These are phyloP conservation scores for Trichoderma hamatum DNA, from an alignment of 2,329 filamentous ascomycete species.

Conservation along the genomic window DNA sequence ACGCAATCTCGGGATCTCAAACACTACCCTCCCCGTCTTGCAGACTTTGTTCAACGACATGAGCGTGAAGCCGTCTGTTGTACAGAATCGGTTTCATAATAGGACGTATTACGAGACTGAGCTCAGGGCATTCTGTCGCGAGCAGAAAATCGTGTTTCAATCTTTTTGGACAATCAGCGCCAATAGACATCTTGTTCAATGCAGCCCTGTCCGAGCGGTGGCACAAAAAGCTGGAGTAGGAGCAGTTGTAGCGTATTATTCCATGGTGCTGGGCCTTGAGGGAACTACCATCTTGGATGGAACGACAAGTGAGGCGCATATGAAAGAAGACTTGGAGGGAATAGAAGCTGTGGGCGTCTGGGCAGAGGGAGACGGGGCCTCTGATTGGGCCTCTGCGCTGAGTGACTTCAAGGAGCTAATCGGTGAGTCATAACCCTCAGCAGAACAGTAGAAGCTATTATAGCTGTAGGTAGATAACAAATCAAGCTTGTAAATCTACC, in stretches of 20 bases:
- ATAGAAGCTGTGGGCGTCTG: conserved; percentile 45
- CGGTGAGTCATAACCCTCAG: conserved; percentile 29
- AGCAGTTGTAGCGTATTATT: conserved; percentile 49
- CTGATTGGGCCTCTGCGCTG: conserved; percentile 54
- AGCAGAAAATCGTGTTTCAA: conserved; percentile 51
- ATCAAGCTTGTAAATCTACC: not conserved
- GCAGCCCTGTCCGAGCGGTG: conserved; percentile 53
- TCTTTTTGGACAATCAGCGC: conserved; percentile 58
- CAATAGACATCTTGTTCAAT: conserved; percentile 46
- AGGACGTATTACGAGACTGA: conserved; percentile 61
- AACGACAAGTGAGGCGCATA: conserved; percentile 50
- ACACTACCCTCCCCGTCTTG: conserved; percentile 64
- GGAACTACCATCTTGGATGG: conserved; percentile 50
- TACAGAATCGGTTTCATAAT: conserved; percentile 75
- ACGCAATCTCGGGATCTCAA: conserved; percentile 74
- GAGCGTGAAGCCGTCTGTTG: conserved; percentile 54
- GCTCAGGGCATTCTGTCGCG: conserved; percentile 57
- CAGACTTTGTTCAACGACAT: conserved; percentile 52
- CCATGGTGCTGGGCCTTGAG: conserved; percentile 52
- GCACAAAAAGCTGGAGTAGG: conserved; percentile 46
- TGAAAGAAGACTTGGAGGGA: conserved; percentile 54
- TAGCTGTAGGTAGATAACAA: not conserved
- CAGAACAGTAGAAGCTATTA: not conserved
- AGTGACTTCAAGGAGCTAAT: conserved; percentile 49
- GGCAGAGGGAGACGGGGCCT: conserved; percentile 48